These are phyloP conservation scores for Neurospora sp. DNA, from an alignment of 495 filamentous ascomycete species.

Conservation along the genomic window DNA sequence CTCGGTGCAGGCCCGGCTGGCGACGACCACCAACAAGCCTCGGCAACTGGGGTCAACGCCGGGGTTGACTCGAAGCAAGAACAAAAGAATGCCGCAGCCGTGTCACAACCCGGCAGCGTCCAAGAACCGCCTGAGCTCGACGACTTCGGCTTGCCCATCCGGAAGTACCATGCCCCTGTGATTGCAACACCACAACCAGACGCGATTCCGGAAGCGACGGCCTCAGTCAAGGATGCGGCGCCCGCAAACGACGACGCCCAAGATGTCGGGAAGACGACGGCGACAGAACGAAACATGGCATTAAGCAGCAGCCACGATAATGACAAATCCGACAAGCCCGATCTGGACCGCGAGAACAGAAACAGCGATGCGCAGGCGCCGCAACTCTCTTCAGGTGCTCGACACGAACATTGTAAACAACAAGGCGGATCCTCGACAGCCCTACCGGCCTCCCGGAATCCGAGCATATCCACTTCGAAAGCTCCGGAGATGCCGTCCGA, in stretches of 20 bases:
- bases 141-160: slow-evolving; percentile 47
- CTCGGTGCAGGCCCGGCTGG: slow-evolving; percentile 16
- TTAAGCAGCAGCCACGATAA: not conserved
- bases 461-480: not conserved
- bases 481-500: not conserved
- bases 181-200: not conserved
- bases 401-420: slow-evolving; percentile 5
- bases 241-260: not conserved
- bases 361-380: not conserved
- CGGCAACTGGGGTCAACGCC: not conserved
- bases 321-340: slow-evolving; percentile 3
- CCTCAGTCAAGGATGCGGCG: not conserved
- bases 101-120: slow-evolving; percentile 5
- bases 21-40: slow-evolving; percentile 8
- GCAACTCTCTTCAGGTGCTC: slow-evolving; percentile 2
- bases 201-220: slow-evolving; percentile 1
- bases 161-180: slow-evolving; percentile 22
- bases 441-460: not conserved
- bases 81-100: not conserved
- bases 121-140: slow-evolving; percentile 35
- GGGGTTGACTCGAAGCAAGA: not conserved
- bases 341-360: not conserved
- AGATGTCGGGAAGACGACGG: not conserved
- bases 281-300: not conserved
- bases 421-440: not conserved